phyloP scores from a whole-genome alignment of 2,329 filamentous ascomycete species.

The Paecilomyces dactylethromorphus region DNA sequence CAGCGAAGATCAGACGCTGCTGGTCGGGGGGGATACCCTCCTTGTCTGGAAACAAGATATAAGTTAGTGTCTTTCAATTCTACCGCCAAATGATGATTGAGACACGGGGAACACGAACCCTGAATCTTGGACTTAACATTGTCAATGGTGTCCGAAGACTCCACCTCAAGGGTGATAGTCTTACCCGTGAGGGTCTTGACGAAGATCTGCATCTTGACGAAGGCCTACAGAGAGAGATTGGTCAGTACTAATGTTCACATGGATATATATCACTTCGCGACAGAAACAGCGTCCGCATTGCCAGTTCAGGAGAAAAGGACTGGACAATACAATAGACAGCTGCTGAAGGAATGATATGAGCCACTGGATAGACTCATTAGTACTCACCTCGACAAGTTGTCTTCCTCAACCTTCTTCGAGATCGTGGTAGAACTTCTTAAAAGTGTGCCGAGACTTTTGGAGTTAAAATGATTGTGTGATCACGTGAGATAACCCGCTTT shows the following conservation, averaged over 20 bases:
- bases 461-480: conserved; percentile 36
- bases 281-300: background rate
- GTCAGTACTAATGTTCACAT: conserved; percentile 11
- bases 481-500: conserved; percentile 19
- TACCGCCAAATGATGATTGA: background rate
- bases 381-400: conserved; percentile 55
- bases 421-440: conserved; percentile 13
- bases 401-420: conserved; percentile 53
- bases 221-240: conserved; percentile 27
- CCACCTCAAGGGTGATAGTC: conserved; percentile 99
- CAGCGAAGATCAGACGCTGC: conserved; percentile 98
- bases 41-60: conserved; percentile 72
- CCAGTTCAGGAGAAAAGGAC: background rate
- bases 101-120: conserved; percentile 39
- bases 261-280: background rate
- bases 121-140: conserved; percentile 99
- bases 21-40: conserved; percentile 99
- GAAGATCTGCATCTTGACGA: conserved; percentile 49
- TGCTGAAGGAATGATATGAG: background rate
- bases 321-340: background rate
- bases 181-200: conserved; percentile 84
- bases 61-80: conserved; percentile 19
- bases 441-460: conserved; percentile 15
- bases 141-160: conserved; percentile 99
- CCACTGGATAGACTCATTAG: background rate